phyloP scores from a whole-genome alignment of 257 asterid species.

The Mitragyna speciosa region DNA sequence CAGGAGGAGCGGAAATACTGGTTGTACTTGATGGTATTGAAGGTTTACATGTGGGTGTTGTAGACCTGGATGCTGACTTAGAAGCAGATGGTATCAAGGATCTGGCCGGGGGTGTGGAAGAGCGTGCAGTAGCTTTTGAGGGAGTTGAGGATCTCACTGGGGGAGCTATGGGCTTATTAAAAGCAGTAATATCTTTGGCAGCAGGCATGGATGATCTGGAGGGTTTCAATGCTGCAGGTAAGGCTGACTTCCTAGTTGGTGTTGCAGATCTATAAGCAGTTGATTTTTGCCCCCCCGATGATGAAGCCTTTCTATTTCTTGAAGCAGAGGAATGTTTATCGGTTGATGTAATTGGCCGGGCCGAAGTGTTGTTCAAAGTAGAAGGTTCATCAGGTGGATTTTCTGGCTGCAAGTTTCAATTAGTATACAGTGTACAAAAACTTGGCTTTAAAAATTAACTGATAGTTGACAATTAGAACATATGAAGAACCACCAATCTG shows the following conservation, averaged over 20 bases:
- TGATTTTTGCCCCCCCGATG: constrained; percentile 41
- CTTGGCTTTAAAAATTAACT: not conserved
- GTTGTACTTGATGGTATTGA: constrained; percentile 30
- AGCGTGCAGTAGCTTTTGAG: constrained; percentile 38
- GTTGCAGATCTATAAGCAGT: constrained; percentile 47
- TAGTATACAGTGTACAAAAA: not conserved
- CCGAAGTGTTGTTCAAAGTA: constrained; percentile 21
- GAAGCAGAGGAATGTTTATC: constrained; percentile 25
- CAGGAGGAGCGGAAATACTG: constrained; percentile 23
- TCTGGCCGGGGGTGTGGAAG: constrained; percentile 51
- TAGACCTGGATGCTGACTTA: constrained; percentile 47
- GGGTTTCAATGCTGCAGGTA: constrained; percentile 45
- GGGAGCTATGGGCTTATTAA: constrained; percentile 42
- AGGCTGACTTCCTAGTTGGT: constrained; percentile 46
- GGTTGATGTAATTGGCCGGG: constrained; percentile 22
- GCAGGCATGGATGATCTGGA: constrained; percentile 59
- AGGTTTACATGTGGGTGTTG: constrained; percentile 55
- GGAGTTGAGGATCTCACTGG: constrained; percentile 55
- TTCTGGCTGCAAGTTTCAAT: constrained; percentile 43
- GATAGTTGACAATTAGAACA: not conserved
- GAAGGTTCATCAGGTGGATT: constrained; percentile 30
- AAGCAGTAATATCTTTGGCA: constrained; percentile 45
- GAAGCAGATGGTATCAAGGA: constrained; percentile 39
- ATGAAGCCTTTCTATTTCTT: constrained; percentile 39
- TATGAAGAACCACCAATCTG: not conserved